A percentile compares a stretch with the other conserved stretches of the same genome.
phyloP scores from a whole-genome alignment of 129 eudicot genomes.

The Mikania micrantha region DNA sequence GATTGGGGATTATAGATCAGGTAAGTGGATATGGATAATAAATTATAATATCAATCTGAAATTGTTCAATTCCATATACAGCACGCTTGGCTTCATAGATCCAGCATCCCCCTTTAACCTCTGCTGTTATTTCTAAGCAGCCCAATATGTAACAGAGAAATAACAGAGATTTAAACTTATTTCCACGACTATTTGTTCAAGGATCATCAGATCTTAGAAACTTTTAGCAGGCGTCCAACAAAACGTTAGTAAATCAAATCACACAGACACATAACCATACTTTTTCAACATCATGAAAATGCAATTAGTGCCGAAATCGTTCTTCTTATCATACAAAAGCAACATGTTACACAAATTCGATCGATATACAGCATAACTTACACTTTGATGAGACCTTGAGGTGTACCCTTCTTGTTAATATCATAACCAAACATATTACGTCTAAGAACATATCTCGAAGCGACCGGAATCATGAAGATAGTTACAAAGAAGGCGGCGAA shows the following conservation, averaged over 20 bases:
- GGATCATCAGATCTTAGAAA: neutral
- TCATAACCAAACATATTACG: constrained; percentile 83
- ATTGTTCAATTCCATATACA: neutral
- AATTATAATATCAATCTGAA: neutral
- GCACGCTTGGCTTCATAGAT: neutral
- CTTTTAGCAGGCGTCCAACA: neutral
- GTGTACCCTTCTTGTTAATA: constrained; percentile 90
- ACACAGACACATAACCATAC: neutral
- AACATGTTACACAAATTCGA: neutral
- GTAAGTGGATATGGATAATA: neutral
- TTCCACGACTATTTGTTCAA: neutral
- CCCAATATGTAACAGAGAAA: neutral
- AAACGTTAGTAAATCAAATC: neutral
- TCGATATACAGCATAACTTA: neutral
- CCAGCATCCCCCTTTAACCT: neutral
- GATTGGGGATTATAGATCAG: neutral
- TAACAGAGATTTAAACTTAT: no score
- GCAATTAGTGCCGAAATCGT: no score
- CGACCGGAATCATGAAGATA: constrained; percentile 70
- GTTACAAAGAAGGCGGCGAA: constrained; percentile 56
- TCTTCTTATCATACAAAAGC: constrained; percentile 3
- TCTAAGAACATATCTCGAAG: constrained; percentile 62
- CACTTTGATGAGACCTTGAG: constrained; percentile 43
- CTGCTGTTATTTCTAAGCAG: neutral
- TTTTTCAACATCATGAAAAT: neutral